Evolutionary conservation across 768 basidiomycete genomes (phyloP).

Genomic region (Cyclocybe cylindracea): DNA sequence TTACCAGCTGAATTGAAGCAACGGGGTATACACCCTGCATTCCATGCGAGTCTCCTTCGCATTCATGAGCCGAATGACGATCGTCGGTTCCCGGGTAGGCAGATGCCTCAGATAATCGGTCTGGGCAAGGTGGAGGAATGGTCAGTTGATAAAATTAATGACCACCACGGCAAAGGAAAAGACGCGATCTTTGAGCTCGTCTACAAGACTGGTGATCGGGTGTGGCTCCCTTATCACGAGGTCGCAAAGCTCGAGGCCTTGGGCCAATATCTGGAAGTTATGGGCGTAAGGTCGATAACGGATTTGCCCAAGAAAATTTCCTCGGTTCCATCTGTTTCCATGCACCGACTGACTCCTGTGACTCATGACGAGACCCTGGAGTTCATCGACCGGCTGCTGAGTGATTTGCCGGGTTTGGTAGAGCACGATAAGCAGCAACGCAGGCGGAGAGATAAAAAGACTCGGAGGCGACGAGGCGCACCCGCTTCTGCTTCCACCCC

Average conservation of each 20-base stretch:
- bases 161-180: constrained; percentile 2
- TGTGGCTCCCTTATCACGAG: not conserved
- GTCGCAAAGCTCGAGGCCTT: not conserved
- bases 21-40: constrained; percentile 26
- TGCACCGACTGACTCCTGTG: no score
- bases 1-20: constrained; percentile 25
- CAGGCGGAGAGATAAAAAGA: no score
- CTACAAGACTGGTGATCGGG: not conserved
- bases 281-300: not conserved
- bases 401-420: no score
- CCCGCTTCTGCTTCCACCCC: no score
- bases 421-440: no score
- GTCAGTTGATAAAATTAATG: constrained; percentile 2
- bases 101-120: not conserved
- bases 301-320: constrained; percentile 1
- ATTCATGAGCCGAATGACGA: constrained; percentile 36
- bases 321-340: no score
- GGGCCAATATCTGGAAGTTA: no score
- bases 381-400: no score
- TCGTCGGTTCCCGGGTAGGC: not conserved
- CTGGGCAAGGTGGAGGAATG: constrained; percentile 6
- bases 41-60: constrained; percentile 31
- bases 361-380: no score
- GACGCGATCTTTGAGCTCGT: not conserved
- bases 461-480: no score